A percentile compares a stretch with the other conserved stretches of the same genome.
Conservation (phyloP, 768 basidiomycete genomes). For the Kwoniella heveanensis region DNA sequence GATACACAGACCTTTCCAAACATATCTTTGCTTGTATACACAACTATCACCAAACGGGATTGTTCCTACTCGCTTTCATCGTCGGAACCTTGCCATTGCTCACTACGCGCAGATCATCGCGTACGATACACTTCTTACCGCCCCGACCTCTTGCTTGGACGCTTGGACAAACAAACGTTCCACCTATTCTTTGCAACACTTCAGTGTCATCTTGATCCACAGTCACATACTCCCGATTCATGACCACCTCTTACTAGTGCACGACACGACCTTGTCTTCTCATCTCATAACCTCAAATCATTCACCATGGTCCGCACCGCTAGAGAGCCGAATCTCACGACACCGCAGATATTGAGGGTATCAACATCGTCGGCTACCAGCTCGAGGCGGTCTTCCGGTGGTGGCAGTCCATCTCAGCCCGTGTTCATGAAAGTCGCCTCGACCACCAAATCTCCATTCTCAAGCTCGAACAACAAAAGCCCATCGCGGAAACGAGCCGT, state of each 20-base stretch:
- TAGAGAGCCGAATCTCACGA: constrained; percentile 21
- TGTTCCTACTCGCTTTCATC: too few species aligned
- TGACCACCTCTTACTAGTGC: too few species aligned
- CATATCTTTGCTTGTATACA: background rate
- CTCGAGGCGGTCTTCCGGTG: constrained; percentile 11
- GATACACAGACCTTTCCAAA: too few species aligned
- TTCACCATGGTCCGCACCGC: constrained; percentile 23
- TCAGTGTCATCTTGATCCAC: background rate
- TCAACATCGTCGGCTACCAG: constrained; percentile 24
- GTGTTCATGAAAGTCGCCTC: constrained; percentile 12
- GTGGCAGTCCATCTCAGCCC: background rate
- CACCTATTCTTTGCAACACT: too few species aligned
- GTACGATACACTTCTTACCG: background rate
- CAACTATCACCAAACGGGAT: background rate
- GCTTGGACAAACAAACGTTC: too few species aligned
- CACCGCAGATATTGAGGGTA: constrained; percentile 18
- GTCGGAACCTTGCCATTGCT: too few species aligned
- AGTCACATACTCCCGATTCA: too few species aligned
- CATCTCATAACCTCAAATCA: too few species aligned
- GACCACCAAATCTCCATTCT: constrained; percentile 3
- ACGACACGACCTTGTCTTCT: background rate
- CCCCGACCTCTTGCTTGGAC: too few species aligned
- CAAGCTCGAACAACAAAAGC: background rate
- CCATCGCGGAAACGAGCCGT: constrained; percentile 13
- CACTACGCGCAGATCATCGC: background rate